phyloP scores from a whole-genome alignment of 2,329 filamentous ascomycete genomes.

The Penicillium occitanis region DNA sequence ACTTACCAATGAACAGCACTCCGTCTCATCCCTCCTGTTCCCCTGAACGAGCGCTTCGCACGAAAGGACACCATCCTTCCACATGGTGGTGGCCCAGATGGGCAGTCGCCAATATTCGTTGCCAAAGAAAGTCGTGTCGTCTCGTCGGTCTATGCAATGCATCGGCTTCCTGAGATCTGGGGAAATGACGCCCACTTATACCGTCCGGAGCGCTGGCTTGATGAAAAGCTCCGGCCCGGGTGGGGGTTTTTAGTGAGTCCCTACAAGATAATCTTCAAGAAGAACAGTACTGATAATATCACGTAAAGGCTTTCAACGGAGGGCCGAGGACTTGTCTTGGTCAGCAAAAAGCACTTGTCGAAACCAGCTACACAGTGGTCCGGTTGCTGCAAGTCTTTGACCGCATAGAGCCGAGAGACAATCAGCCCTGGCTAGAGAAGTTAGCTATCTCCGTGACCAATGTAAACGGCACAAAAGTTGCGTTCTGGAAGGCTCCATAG shows the following conservation, averaged over 20 bases:
- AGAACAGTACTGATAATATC: constrained; percentile 19
- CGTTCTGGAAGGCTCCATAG: constrained; percentile 6
- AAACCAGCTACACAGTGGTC: constrained; percentile 26
- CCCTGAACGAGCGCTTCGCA: constrained; percentile 49
- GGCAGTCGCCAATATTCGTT: constrained; percentile 60
- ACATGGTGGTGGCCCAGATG: constrained; percentile 23
- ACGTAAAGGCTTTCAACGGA: constrained; percentile 10
- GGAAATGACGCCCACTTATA: constrained; percentile 49
- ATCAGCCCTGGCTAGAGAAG: background rate
- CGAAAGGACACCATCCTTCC: constrained; percentile 24
- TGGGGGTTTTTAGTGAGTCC: constrained; percentile 21
- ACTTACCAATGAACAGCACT: constrained; percentile 4
- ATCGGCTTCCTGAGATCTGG: constrained; percentile 60
- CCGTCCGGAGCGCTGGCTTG: constrained; percentile 51
- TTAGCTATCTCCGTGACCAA: background rate
- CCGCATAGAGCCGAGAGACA: constrained; percentile 1
- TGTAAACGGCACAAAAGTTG: constrained; percentile 1
- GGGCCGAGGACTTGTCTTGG: constrained; percentile 15
- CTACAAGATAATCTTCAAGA: background rate
- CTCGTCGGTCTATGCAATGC: constrained; percentile 71
- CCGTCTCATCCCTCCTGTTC: constrained; percentile 55
- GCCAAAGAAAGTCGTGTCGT: constrained; percentile 64
- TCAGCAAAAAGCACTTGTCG: constrained; percentile 27
- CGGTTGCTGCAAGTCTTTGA: constrained; percentile 53
- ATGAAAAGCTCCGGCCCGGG: constrained; percentile 25